phyloP scores from a whole-genome alignment of 352 stramenopile genomes.

The Pythium chondricola region DNA sequence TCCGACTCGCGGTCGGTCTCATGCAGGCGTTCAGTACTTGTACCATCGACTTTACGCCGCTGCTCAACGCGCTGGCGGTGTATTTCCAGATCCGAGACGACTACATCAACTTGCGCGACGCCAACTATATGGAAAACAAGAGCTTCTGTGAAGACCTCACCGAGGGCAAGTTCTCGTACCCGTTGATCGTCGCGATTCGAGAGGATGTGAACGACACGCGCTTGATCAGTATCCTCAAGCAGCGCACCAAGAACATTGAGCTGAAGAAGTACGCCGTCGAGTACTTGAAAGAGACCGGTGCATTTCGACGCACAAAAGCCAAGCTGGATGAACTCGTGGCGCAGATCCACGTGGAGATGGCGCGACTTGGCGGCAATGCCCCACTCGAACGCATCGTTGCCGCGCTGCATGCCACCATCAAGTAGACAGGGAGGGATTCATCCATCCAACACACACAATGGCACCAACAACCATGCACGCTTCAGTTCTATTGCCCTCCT shows the following conservation, averaged over 20 bases:
- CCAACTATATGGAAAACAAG: constrained; percentile 97
- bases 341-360: constrained; percentile 44
- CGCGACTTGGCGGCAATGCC: constrained; percentile 44
- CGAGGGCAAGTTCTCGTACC: constrained; percentile 96
- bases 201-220: constrained; percentile 72
- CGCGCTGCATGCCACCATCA: constrained; percentile 46
- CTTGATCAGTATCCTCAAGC: constrained; percentile 95
- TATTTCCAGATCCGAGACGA: constrained; percentile 99
- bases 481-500: no score
- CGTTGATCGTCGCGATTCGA: constrained; percentile 79
- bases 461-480: no score
- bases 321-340: constrained; percentile 48
- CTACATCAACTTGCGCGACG: constrained; percentile 95
- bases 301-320: constrained; percentile 41
- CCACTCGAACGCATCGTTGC: constrained; percentile 53
- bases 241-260: constrained; percentile 92
- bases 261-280: constrained; percentile 93
- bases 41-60: constrained; percentile 69
- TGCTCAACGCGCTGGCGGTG: constrained; percentile 92
- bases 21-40: constrained; percentile 87
- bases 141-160: constrained; percentile 97
- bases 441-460: no score
- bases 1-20: constrained; percentile 94
- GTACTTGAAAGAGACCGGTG: constrained; percentile 68
- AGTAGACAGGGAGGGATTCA: no score